phyloP scores from a whole-genome alignment of 345 rosid genomes.

The Aquilaria sinensis region DNA sequence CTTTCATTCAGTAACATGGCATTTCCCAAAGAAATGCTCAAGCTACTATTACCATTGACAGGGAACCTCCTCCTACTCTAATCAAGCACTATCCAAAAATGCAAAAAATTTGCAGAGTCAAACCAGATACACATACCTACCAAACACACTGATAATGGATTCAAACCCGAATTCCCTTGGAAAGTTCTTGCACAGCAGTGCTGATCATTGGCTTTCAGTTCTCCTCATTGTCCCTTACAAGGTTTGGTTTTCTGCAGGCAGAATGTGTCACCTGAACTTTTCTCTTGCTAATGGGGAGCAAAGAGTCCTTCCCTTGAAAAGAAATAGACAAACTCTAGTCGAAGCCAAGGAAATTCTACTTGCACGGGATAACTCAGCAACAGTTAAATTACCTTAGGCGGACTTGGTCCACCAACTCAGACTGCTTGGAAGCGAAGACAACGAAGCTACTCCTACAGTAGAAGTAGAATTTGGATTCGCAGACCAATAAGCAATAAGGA shows the following conservation, averaged over 20 bases:
- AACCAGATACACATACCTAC: conserved; percentile 62
- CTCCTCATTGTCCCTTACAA: conserved; percentile 65
- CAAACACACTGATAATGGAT: conserved; percentile 48
- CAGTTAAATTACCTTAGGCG: conserved; percentile 26
- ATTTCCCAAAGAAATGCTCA: conserved; percentile 45
- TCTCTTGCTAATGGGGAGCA: conserved; percentile 78
- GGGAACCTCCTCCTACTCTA: conserved; percentile 39
- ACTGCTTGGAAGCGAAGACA: conserved; percentile 49
- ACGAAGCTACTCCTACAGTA: conserved; percentile 20
- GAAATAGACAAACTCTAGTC: conserved; percentile 84
- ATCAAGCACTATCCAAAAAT: conserved; percentile 49
- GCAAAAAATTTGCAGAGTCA: conserved; percentile 37
- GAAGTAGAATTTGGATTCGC: conserved; percentile 25
- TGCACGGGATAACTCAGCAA: conserved; percentile 45
- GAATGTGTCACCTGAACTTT: conserved; percentile 40
- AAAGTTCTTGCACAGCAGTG: conserved; percentile 75
- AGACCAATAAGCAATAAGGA: too few relatives aligned
- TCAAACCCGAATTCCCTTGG: conserved; percentile 35
- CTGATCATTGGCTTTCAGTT: conserved; percentile 39
- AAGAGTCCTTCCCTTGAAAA: conserved; percentile 84
- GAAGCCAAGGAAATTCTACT: conserved; percentile 78
- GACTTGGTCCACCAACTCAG: conserved; percentile 79
- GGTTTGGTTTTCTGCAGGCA: conserved; percentile 45
- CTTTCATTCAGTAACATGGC: conserved; percentile 25
- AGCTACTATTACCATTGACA: conserved; percentile 36